Percentiles rank a stretch among this genome's conserved stretches.
Conservation (phyloP, 1,139 yeast species). For the Zygoascus hellenicus region DNA sequence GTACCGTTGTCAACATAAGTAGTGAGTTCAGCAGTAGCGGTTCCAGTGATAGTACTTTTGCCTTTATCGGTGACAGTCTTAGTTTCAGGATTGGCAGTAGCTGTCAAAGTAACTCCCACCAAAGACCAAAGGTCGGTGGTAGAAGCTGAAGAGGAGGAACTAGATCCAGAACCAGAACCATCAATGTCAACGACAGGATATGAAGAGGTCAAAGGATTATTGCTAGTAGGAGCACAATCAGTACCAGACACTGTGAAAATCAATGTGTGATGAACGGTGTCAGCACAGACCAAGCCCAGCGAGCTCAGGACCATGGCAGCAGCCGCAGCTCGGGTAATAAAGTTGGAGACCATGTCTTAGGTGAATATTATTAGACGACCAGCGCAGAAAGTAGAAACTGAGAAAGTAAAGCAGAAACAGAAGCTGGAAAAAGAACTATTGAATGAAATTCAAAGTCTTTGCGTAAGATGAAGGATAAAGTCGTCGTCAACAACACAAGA, state of each 20-base stretch:
- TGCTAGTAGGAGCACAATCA: conserved; percentile 17
- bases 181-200: conserved; percentile 25
- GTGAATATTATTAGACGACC: background rate
- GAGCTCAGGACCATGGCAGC: background rate
- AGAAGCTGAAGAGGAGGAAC: conserved; percentile 7
- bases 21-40: conserved; percentile 7
- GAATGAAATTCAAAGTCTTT: background rate
- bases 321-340: conserved; percentile 2
- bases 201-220: conserved; percentile 15
- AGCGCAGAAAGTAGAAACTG: background rate
- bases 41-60: conserved; percentile 1
- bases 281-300: conserved; percentile 4
- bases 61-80: conserved; percentile 6
- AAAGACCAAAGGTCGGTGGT: conserved; percentile 11
- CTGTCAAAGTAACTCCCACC: conserved; percentile 12
- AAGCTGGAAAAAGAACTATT: background rate
- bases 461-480: background rate
- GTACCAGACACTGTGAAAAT: conserved; percentile 24
- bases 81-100: conserved; percentile 13
- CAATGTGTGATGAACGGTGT: conserved; percentile 18
- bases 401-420: background rate
- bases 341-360: background rate
- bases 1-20: conserved; percentile 13
- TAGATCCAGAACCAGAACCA: conserved; percentile 18
- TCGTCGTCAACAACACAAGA: too few species aligned